These are phyloP conservation scores for Chlamydomonas asymmetrica DNA, from an alignment of 139 green algal genomes.

Conservation along the genomic window DNA sequence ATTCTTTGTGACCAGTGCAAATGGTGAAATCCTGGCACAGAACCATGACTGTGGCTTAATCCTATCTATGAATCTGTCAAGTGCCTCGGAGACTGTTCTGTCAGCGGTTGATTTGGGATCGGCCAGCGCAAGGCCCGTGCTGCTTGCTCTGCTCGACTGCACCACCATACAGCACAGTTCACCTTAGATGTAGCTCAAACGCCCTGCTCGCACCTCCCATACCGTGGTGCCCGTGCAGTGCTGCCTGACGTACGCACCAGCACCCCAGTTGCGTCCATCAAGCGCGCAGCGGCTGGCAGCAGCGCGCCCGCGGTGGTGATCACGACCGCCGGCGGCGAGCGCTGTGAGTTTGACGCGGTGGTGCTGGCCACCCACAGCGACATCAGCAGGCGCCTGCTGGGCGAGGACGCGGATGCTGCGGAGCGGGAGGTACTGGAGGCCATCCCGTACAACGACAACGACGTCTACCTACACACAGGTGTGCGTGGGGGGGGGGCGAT, in stretches of 20 bases:
- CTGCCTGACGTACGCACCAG: conserved; percentile 74
- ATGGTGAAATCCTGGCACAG: too few relatives aligned
- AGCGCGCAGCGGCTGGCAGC: conserved; percentile 25
- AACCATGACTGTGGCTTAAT: too few relatives aligned
- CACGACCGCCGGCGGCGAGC: conserved; percentile 39
- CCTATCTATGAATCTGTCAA: too few relatives aligned
- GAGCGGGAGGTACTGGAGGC: conserved; percentile 72
- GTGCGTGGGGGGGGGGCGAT: neutral
- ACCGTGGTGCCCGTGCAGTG: too few relatives aligned
- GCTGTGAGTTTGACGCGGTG: conserved; percentile 82
- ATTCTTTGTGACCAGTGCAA: too few relatives aligned
- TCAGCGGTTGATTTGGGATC: too few relatives aligned
- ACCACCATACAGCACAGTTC: too few relatives aligned
- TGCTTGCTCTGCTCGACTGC: too few relatives aligned
- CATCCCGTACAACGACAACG: conserved; percentile 84
- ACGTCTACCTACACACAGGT: conserved; percentile 87
- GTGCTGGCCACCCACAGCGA: conserved; percentile 89
- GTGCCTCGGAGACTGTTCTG: too few relatives aligned
- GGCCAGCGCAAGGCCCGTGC: too few relatives aligned
- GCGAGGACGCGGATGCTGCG: conserved; percentile 35
- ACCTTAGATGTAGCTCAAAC: too few relatives aligned
- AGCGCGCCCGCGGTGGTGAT: conserved; percentile 5
- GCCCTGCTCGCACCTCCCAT: too few relatives aligned
- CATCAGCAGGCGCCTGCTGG: conserved; percentile 72
- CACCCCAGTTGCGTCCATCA: conserved; percentile 48